Evolutionary conservation across 257 asterid species (phyloP), one percentile per base, ranked within the genome.

Genomic region (Rhazya stricta): DNA sequence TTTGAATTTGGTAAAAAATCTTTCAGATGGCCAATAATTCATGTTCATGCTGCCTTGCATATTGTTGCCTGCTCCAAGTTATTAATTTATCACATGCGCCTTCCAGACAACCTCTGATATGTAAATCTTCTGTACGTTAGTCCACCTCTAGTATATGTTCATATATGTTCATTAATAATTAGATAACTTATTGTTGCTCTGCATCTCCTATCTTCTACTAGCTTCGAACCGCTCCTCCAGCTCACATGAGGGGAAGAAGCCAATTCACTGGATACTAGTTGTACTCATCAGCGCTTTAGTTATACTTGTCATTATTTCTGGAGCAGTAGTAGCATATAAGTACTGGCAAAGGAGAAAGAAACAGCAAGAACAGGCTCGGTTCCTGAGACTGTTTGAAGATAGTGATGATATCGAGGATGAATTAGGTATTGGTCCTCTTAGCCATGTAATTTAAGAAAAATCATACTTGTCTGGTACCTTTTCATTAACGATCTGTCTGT

Each of bases 311-410:
- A 32, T 86, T n/a, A 61, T 83, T 45, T 42, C 76, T 81, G 93
- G 90, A 74, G 50, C 77, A 70, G 80, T 85, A 71, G 72, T 80
- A 27, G 86, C 72, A 69, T 83, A 76, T 82, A 91, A 86, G 80
- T 86, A 81, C 75, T 87, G 88, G 88, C 89, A 88, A 87, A 80
- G 69, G 74, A 83, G 85, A 60, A 91, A 79, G 89, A 89, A 89
- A 81, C 91, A 85, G 81, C 89, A 86, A 56, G 96, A 93, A 70
- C 97, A 93, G 78, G 95, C 97, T 7, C 88, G 90, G 42, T 93
- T 79, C 42, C 70, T 79, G 56, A 70, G 18, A 69, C 68, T 79
- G 60, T 79, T 79, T n/a, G 82, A 79, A 69, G 82, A 79, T 62
- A 45, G 13, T 36, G 85, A 84, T 76, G 88, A 84, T 51, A 79